Base-by-base conservation (phyloP, 2,329 filamentous ascomycete species). In the Bipolaris gigantea region DNA sequence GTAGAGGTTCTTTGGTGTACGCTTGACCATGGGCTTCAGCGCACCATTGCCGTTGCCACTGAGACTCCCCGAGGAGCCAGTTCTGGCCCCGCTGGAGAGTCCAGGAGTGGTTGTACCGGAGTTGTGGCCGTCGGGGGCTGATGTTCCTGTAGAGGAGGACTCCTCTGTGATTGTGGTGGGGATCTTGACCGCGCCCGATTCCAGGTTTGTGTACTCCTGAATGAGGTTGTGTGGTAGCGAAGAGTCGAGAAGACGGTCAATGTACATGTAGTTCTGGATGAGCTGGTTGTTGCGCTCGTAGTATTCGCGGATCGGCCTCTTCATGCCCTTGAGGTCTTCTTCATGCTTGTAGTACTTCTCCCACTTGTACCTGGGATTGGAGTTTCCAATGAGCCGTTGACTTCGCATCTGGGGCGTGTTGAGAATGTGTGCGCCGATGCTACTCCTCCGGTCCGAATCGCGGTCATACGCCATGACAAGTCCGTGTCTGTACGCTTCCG, bases 181-280 rank as follows among this genome's bases (percentile, higher is more conserved):
- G 6, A 91, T 82, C 62, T 85, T 83, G 44, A 84, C 81, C 21
- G 80, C 80, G 35, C 79, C 82, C 18, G 79, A 79, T 39, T 83
- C 79, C 45, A 85, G 78, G 59, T 88, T 79, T 60, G 87, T 87
- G 74, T 96, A 97, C 74, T 97, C 92, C 69, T 95, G 92, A 53
- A 97, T 86, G 40, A 97, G 80, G 65, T 93, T 88, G 69, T 96
- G 92, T 2, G 92, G 92, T n/a, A 96, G 84, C 27, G 90, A 92
- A 8, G 91, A 96, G 75, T 96, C 92, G 57, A 97, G 82, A 52
- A 97, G 80, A 48, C 88, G 85, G 75, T 97, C 93, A 65, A 97
- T 96, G 73, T 95, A 97, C 59, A 95, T 81, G 73, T 97, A 97
- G 72, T 96, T 89, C 73, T 94, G 89, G 55, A 97, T 86, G 39